These are phyloP conservation scores for Mytilinidion resinicola DNA, from an alignment of 495 filamentous ascomycete species.

Conservation along the genomic window DNA sequence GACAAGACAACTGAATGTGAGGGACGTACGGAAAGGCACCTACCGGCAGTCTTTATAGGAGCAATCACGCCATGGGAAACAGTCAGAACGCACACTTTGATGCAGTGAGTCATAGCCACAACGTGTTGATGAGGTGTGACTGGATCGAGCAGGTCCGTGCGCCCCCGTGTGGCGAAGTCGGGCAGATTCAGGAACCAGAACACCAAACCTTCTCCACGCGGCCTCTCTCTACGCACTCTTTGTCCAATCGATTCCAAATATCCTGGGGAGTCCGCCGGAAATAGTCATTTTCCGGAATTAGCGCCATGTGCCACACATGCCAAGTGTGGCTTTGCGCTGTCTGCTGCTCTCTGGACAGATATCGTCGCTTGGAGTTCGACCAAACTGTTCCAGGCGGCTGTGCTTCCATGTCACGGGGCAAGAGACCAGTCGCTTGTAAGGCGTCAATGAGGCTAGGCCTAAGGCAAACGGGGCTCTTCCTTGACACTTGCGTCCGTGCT, in stretches of 20 bases:
- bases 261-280: too few species aligned
- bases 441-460: too few species aligned
- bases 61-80: background rate
- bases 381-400: too few species aligned
- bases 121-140: background rate
- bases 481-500: too few species aligned
- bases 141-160: background rate
- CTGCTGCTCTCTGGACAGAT: too few species aligned
- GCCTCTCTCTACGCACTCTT: background rate
- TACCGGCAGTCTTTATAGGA: background rate
- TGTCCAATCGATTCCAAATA: background rate
- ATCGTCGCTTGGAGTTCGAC: too few species aligned
- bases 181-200: background rate
- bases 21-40: background rate
- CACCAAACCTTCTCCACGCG: background rate
- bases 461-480: too few species aligned
- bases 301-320: too few species aligned
- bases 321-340: too few species aligned
- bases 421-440: too few species aligned
- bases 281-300: too few species aligned
- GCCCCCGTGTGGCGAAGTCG: background rate
- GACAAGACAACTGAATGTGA: background rate
- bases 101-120: slow-evolving; percentile 1
- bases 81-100: slow-evolving; percentile 3
- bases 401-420: too few species aligned